Base-by-base conservation (phyloP, 163 green algal genomes). In the Coccomyxa subellipsoidea region DNA sequence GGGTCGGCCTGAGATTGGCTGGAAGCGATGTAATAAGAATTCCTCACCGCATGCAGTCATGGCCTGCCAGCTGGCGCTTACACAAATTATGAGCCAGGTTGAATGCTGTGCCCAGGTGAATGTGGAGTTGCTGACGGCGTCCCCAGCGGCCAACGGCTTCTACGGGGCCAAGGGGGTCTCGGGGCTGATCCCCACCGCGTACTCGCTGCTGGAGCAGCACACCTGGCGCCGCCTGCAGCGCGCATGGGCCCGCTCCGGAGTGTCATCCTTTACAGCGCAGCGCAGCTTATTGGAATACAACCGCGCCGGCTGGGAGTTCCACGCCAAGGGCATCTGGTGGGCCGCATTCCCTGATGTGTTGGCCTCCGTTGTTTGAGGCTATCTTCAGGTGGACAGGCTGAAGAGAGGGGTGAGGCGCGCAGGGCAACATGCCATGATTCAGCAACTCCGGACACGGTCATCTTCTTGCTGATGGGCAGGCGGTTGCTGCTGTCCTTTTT, bases 241-340 rank as follows among this genome's bases (percentile, higher is more conserved):
- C 37, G 37, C 37, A 35, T 80, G 75, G 75, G 75, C 25, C 18
- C 25, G 36, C 21, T 12, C 18, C 21, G 34, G 23, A 15, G 32
- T 18, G 32, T 36, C 37, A 10, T 9, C 75, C 37, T n/a, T n/a
- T n/a, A 12, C 38, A 69, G 38, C 75, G 29, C 23, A 34, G 8
- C 39, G 80, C 36, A 69, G 25, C 29, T 54, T 90, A 53, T 75
- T 77, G 21, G 87, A 90, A 47, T 90, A 84, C 59, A 37, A 54
- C 8, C 73, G 84, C 1, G 18, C 70, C 0, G 82, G 82, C 25
- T 89, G 78, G 76, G 80, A 90, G 38, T 90, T 88, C 69, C 87
- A 90, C 29, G 85, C 85, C 40, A 90, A 90, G 35, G 87, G 87
- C 69, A 66, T 90, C 9, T 90, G 84, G 83, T 80, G 21, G 27